Conservation (phyloP, 2,329 filamentous ascomycete species). For the Zymoseptoria crescenta region DNA sequence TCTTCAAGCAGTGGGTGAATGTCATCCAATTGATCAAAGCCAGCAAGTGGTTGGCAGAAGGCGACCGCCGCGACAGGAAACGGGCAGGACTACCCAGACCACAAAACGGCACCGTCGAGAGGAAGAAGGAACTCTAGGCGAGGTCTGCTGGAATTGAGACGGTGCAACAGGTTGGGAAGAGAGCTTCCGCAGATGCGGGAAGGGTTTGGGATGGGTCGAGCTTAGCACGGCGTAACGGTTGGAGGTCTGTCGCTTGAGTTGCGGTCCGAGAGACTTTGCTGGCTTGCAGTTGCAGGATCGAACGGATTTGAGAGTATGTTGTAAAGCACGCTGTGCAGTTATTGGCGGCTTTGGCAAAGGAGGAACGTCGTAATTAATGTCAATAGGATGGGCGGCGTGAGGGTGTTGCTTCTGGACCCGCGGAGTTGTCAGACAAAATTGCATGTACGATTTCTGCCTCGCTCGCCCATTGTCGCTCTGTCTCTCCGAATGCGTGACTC, state of each 20-base stretch:
- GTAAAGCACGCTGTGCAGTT: background rate
- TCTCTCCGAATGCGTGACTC: background rate
- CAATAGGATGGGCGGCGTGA: background rate
- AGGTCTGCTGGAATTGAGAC: background rate
- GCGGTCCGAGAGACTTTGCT: background rate
- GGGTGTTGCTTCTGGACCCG: background rate
- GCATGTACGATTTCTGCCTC: background rate
- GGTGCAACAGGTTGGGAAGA: background rate
- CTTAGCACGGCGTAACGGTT: conserved; percentile 1
- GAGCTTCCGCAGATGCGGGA: background rate
- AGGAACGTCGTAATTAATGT: background rate
- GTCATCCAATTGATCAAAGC: conserved; percentile 90
- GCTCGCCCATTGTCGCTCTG: background rate
- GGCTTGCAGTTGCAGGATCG: background rate
- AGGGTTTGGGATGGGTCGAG: background rate
- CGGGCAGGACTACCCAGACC: conserved; percentile 18
- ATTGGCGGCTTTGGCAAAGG: background rate
- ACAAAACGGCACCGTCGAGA: background rate
- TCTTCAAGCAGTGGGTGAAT: conserved; percentile 87
- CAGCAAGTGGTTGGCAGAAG: conserved; percentile 83
- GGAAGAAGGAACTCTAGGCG: conserved; percentile 9
- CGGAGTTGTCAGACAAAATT: background rate
- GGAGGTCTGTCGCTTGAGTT: background rate
- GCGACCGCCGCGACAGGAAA: conserved; percentile 48
- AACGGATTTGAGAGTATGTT: background rate